Evolutionary conservation across 805 yeast genomes (phyloP).

Genomic region (Pichia manshurica): DNA sequence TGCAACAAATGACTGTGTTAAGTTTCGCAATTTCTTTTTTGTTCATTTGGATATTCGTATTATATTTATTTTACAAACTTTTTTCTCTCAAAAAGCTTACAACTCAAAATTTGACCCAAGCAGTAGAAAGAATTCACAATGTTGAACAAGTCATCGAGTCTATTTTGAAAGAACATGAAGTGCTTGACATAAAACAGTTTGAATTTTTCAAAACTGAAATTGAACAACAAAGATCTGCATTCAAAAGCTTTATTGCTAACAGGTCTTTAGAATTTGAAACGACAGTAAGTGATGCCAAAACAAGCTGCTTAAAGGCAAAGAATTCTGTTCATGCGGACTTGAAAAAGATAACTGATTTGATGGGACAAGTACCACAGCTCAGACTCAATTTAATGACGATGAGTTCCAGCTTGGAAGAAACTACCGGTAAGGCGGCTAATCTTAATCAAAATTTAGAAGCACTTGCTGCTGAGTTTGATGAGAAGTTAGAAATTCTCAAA

Average conservation of each 20-base stretch:
- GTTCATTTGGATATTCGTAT: not conserved
- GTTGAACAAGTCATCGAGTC: slow-evolving; percentile 14
- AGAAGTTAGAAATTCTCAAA: not conserved
- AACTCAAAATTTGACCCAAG: not conserved
- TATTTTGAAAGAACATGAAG: slow-evolving; percentile 9
- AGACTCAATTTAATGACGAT: not conserved
- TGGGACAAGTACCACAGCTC: not conserved
- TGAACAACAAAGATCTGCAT: slow-evolving; percentile 4
- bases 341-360: not conserved
- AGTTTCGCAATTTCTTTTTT: not conserved
- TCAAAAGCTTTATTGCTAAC: slow-evolving; percentile 6
- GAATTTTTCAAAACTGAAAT: slow-evolving; percentile 7
- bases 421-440: not conserved
- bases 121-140: slow-evolving; percentile 1
- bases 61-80: not conserved
- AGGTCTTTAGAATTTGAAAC: slow-evolving; percentile 8
- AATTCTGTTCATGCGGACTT: slow-evolving; percentile 4
- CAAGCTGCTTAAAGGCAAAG: slow-evolving; percentile 6
- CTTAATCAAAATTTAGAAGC: not conserved
- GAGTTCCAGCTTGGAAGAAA: not conserved
- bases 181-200: slow-evolving; percentile 2
- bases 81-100: not conserved
- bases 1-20: not conserved
- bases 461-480: not conserved
- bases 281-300: slow-evolving; percentile 4